Conservation (phyloP, 768 basidiomycete species). For the Tremella fuciformis region DNA sequence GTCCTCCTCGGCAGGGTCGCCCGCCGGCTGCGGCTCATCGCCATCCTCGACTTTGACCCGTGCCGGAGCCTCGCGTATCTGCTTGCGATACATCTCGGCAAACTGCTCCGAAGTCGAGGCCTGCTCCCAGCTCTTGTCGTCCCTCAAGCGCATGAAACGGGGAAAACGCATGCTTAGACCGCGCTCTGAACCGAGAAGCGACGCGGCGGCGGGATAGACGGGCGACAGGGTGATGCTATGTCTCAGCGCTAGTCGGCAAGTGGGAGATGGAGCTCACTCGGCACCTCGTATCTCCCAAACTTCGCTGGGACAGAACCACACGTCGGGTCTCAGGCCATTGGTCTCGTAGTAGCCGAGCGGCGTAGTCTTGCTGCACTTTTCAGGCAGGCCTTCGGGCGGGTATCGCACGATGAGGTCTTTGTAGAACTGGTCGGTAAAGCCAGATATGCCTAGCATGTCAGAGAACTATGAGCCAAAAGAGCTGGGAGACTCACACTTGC, state of each 20-base stretch:
- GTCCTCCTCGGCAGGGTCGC: neutral
- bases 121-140: conserved; percentile 70
- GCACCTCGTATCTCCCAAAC: conserved; percentile 73
- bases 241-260: neutral
- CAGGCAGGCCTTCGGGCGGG: conserved; percentile 55
- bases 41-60: conserved; percentile 43
- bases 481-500: conserved; percentile 71
- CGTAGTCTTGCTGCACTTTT: conserved; percentile 60
- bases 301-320: conserved; percentile 54
- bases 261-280: conserved; percentile 50
- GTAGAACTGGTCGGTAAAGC: conserved; percentile 68
- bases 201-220: conserved; percentile 73
- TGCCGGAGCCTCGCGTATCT: conserved; percentile 52
- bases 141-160: conserved; percentile 69
- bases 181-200: conserved; percentile 60
- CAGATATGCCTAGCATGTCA: conserved; percentile 52
- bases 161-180: conserved; percentile 87
- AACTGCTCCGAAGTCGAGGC: conserved; percentile 72
- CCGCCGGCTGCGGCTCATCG: conserved; percentile 54
- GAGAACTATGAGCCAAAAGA: neutral
- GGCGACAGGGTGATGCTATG: conserved; percentile 70
- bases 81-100: conserved; percentile 65
- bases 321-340: conserved; percentile 49
- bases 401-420: conserved; percentile 68
- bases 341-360: conserved; percentile 41